Conservation (phyloP, 768 basidiomycete genomes). For the Tylopilus balloui region DNA sequence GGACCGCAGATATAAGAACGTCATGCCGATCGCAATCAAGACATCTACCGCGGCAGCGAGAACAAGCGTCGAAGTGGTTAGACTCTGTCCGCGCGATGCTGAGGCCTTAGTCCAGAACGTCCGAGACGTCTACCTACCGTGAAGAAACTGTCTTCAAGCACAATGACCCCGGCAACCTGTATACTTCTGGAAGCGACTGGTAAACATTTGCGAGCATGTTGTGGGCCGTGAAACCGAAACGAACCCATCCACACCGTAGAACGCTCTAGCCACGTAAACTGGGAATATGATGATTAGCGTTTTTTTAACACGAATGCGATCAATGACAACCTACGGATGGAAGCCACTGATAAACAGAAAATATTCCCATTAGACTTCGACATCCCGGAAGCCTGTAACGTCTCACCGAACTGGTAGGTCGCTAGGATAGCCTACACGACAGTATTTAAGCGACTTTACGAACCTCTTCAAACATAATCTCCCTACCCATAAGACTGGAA, state of each 20-base stretch:
- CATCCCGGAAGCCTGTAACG: no score
- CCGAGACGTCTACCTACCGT: neutral
- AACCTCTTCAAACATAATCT: neutral
- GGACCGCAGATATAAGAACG: slow-evolving; percentile 1
- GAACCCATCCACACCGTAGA: slow-evolving; percentile 6
- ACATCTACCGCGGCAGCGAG: slow-evolving; percentile 4
- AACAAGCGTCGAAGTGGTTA: neutral
- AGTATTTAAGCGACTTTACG: neutral
- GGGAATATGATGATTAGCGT: neutral
- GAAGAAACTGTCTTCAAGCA: neutral
- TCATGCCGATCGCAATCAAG: slow-evolving; percentile 6
- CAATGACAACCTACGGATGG: neutral
- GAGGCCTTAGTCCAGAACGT: neutral
- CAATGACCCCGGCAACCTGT: neutral
- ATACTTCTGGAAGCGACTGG: neutral
- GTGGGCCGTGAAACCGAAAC: neutral
- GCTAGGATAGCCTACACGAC: neutral
- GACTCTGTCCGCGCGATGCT: neutral
- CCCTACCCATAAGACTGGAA: slow-evolving; percentile 10
- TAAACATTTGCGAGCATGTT: neutral
- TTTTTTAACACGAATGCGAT: neutral
- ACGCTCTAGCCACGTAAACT: slow-evolving; percentile 3
- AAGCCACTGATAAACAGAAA: neutral
- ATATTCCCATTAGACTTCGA: neutral
- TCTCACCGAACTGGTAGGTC: slow-evolving; percentile 8